Base-by-base conservation (phyloP, 306 rosid genomes). In the Cicer yamashitae region DNA sequence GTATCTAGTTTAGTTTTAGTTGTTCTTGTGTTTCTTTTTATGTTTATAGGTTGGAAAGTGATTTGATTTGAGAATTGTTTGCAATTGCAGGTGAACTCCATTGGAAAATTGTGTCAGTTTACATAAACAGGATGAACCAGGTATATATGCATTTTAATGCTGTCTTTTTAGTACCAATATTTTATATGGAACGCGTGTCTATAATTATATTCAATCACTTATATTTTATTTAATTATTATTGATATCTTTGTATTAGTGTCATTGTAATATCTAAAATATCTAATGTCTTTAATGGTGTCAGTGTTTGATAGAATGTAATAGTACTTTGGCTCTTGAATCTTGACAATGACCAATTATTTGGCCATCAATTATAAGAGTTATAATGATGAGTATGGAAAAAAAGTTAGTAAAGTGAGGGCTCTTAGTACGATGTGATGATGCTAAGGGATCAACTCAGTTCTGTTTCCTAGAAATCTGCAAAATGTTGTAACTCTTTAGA, bases 11-110 rank as follows among this genome's bases (percentile, higher is more conserved):
- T 51, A 6, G 8, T 7, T n/a, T 51, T 6, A 51, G 20, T 14
- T 51, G 56, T 51, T 25, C 14, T 71, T 14, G 46, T 71, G 65
- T 68, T 70, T 18, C 34, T 74, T 70, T 4, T 15, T 45, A 11
- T 52, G 8, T 39, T 39, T 6, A 59, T 63, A 30, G 67, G 68
- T 43, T 50, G 54, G 71, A 20, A 61, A 20, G 73, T 71, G 72
- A 41, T 61, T 15, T 73, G 76, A 39, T 68, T 44, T 75, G 76
- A 51, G 62, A 41, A 84, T 62, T 73, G 20, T n/a, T 60, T 76
- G 84, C 86, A 96, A 98, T 60, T 71, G 84, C 86, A 96, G 99
- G 96, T 39, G 98, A 92, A 83, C 99, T 96, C 62, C 99, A 96
- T 82, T 96, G 97, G 99, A 96, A 96, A 83, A 70, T 92, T 37